Evolutionary conservation across 306 rosid genomes (phyloP).

Genomic region (Pyrus betulifolia): DNA sequence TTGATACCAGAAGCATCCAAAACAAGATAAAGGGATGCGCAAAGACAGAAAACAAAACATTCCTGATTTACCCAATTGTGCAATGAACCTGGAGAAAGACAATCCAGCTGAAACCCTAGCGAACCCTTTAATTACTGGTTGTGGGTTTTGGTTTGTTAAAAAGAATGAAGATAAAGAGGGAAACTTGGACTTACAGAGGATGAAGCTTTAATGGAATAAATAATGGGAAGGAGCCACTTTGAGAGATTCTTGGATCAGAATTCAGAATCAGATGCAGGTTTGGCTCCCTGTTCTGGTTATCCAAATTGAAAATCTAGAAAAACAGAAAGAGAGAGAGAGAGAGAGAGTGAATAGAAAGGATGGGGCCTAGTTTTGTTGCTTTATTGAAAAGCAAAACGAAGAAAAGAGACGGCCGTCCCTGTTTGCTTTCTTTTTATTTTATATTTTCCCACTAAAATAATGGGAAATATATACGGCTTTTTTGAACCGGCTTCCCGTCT

Average conservation of each 20-base stretch:
- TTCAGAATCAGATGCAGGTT: slow-evolving; percentile 19
- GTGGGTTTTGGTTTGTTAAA: background rate
- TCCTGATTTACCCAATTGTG: slow-evolving; percentile 1
- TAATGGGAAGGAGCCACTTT: background rate
- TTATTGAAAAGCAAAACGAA: background rate
- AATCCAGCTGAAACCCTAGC: slow-evolving; percentile 41
- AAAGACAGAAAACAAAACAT: background rate
- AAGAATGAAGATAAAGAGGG: slow-evolving; percentile 21
- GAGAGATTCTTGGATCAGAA: slow-evolving; percentile 42
- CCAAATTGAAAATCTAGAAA: slow-evolving; percentile 14
- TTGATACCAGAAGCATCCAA: slow-evolving; percentile 7
- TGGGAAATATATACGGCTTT: too few species aligned
- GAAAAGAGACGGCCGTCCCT: background rate
- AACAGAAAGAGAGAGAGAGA: too few species aligned
- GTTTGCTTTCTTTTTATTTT: background rate
- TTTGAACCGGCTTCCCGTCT: too few species aligned
- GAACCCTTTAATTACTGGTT: background rate
- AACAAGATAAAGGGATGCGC: slow-evolving; percentile 3
- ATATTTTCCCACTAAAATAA: too few species aligned
- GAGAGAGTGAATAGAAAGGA: background rate
- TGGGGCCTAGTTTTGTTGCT: background rate
- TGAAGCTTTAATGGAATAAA: slow-evolving; percentile 4
- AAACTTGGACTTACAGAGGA: slow-evolving; percentile 57
- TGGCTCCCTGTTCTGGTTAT: slow-evolving; percentile 6
- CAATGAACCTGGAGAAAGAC: background rate